These are phyloP conservation scores for Cordyceps sp. DNA, from an alignment of 2,329 filamentous ascomycete species.

Conservation along the genomic window DNA sequence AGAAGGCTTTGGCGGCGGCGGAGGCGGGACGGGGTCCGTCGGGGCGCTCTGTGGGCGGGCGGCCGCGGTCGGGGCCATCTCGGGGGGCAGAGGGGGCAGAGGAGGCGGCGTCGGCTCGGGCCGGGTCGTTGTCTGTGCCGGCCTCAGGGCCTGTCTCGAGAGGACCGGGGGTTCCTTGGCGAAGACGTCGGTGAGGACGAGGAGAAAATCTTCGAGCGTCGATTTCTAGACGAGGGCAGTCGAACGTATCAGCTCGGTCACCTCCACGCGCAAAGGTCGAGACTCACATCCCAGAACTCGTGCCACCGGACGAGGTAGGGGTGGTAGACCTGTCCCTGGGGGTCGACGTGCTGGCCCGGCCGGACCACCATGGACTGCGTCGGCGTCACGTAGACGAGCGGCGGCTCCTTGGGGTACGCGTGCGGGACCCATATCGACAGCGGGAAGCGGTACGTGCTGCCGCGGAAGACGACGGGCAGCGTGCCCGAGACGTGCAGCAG, in stretches of 20 bases:
- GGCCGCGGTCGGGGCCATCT: slow-evolving; percentile 30
- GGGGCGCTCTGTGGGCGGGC: slow-evolving; percentile 14
- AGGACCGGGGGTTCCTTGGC: slow-evolving; percentile 89
- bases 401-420: slow-evolving; percentile 71
- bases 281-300: slow-evolving; percentile 72
- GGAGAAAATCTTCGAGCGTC: slow-evolving; percentile 66
- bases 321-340: slow-evolving; percentile 87
- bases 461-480: slow-evolving; percentile 79
- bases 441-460: slow-evolving; percentile 78
- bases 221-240: no score
- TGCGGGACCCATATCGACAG: slow-evolving; percentile 88
- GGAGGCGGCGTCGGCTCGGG: slow-evolving; percentile 38
- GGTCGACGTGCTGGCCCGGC: slow-evolving; percentile 86
- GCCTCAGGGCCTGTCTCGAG: slow-evolving; percentile 42
- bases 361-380: slow-evolving; percentile 78
- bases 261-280: neutral
- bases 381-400: slow-evolving; percentile 77
- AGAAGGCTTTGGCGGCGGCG: slow-evolving; percentile 29
- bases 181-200: slow-evolving; percentile 72
- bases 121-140: slow-evolving; percentile 11
- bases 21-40: slow-evolving; percentile 29
- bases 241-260: no score
- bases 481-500: slow-evolving; percentile 78
- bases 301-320: slow-evolving; percentile 86
- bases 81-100: slow-evolving; percentile 55